A percentile compares a stretch with the other conserved stretches of the same genome.
phyloP scores from a whole-genome alignment of 148 eudicot genomes.

The Fagopyrum tataricum region DNA sequence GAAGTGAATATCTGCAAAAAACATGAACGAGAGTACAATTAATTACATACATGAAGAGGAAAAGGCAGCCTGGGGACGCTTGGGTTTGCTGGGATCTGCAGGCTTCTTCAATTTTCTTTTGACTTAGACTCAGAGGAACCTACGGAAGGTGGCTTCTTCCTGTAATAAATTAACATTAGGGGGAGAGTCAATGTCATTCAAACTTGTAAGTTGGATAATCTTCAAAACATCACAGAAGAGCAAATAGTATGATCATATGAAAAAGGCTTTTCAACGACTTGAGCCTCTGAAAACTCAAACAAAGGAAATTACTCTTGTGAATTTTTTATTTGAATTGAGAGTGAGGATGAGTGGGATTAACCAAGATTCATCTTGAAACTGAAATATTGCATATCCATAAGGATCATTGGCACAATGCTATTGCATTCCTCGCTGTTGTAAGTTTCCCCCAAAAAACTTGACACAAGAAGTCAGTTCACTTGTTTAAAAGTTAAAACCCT shows the following conservation, averaged over 20 bases:
- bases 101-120: conserved; percentile 38
- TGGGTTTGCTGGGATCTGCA: conserved; percentile 50
- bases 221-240: background rate
- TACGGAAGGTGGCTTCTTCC: conserved; percentile 32
- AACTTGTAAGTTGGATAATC: background rate
- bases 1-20: background rate
- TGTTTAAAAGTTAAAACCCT: background rate
- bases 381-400: conserved; percentile 73
- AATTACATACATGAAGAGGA: conserved; percentile 78
- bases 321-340: no score
- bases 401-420: conserved; percentile 61
- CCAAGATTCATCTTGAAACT: conserved; percentile 60
- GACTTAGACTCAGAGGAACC: conserved; percentile 36
- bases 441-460: background rate
- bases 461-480: background rate
- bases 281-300: conserved; percentile 33
- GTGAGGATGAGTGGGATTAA: no score
- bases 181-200: background rate
- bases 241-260: background rate
- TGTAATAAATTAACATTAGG: conserved; percentile 1
- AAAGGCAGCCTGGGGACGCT: conserved; percentile 76
- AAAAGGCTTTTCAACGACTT: conserved; percentile 36
- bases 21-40: no score
- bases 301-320: no score
- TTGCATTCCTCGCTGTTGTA: conserved; percentile 73